phyloP scores from a whole-genome alignment of 345 rosid genomes.

The Acer saccharum region DNA sequence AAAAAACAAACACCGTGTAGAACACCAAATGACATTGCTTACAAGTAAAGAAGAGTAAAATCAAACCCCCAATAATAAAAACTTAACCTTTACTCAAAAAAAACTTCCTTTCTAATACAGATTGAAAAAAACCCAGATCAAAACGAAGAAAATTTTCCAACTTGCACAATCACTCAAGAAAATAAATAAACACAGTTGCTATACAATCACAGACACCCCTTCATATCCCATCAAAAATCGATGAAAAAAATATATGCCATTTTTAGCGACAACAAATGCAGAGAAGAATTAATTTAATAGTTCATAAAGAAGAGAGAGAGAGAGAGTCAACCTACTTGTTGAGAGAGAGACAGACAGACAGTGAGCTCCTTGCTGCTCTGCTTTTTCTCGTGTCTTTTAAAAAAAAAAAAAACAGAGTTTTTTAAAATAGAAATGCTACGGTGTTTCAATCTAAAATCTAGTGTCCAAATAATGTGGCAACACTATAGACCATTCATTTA shows the following conservation, averaged over 20 bases:
- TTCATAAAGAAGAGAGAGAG: background rate
- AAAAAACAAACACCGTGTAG: background rate
- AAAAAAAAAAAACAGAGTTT: too few species aligned
- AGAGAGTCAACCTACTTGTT: background rate
- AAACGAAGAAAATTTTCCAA: background rate
- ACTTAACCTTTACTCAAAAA: background rate
- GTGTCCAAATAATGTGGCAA: too few species aligned
- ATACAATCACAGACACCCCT: background rate
- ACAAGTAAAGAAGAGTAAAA: background rate
- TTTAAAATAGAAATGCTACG: too few species aligned
- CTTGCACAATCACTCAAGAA: background rate
- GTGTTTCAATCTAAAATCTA: too few species aligned
- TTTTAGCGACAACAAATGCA: background rate
- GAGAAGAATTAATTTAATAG: background rate
- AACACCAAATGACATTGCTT: background rate
- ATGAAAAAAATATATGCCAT: background rate
- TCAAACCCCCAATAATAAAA: background rate
- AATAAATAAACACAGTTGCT: background rate
- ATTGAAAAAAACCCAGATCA: background rate
- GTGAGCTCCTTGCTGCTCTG: slow-evolving; percentile 9
- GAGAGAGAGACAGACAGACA: background rate
- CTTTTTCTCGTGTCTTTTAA: background rate
- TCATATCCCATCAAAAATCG: background rate
- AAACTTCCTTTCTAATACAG: background rate
- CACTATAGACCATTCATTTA: too few species aligned